These are phyloP conservation scores for Aspergillus carlsbadensis DNA, from an alignment of 495 filamentous ascomycete species.

Conservation along the genomic window DNA sequence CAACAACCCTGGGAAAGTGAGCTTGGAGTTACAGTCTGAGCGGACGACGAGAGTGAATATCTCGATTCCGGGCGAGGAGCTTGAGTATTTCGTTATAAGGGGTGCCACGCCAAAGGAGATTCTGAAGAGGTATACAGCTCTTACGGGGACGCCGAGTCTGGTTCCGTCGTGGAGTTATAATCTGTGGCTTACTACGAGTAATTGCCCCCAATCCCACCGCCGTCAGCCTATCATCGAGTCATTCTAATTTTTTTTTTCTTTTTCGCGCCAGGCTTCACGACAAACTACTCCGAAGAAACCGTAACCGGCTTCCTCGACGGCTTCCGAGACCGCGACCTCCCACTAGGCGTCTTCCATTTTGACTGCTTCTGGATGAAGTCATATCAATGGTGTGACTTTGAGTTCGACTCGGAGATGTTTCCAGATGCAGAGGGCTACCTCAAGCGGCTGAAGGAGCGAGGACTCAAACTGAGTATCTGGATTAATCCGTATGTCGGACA, in stretches of 20 bases:
- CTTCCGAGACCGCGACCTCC: slow-evolving; percentile 63
- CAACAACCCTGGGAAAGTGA: slow-evolving; percentile 57
- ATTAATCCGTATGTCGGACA: slow-evolving; percentile 72
- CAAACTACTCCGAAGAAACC: slow-evolving; percentile 66
- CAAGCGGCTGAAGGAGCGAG: slow-evolving; percentile 58
- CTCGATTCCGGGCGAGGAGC: slow-evolving; percentile 58
- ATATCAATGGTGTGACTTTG: slow-evolving; percentile 74
- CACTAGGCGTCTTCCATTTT: slow-evolving; percentile 70
- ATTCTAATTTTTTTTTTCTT: no score
- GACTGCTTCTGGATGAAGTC: slow-evolving; percentile 67
- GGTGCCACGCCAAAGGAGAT: slow-evolving; percentile 67
- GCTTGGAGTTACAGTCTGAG: slow-evolving; percentile 68
- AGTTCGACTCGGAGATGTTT: slow-evolving; percentile 66
- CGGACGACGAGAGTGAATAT: slow-evolving; percentile 63
- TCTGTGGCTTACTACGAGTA: slow-evolving; percentile 66
- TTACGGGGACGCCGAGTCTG: slow-evolving; percentile 59
- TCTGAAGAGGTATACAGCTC: slow-evolving; percentile 57
- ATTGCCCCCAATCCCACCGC: slow-evolving; percentile 4
- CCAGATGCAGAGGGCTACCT: slow-evolving; percentile 65
- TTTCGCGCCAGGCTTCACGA: slow-evolving; percentile 57
- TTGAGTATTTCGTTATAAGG: slow-evolving; percentile 64
- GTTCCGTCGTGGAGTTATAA: slow-evolving; percentile 71
- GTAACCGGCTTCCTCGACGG: slow-evolving; percentile 66
- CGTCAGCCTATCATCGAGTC: no score
- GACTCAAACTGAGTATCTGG: slow-evolving; percentile 68